Evolutionary conservation across 352 stramenopile genomes (phyloP), one percentile per base, ranked within the genome.

Genomic region (Globisporangium abappressorium): DNA sequence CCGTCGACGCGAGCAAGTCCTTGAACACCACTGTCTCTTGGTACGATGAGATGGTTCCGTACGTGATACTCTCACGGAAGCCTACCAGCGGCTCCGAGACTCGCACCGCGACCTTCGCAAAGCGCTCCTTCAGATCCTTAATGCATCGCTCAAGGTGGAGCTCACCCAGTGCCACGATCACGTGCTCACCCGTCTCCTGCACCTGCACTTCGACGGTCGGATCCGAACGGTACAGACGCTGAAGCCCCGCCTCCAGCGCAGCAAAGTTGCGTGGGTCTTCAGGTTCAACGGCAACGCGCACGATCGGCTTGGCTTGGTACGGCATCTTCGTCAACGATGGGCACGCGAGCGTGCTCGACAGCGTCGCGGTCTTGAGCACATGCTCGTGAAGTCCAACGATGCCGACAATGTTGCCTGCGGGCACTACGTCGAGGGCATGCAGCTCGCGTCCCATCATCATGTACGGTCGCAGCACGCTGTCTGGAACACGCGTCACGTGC

Each of bases 371-470:
- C 84, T 98, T 98, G 46, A 97, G 70, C 12, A 98, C 82, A 64
- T 90, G 78, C 24, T 93, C 81, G 22, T 97, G 90, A 3, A 98
- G 74, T 34, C 92, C 92, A 7, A 94, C 79, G 43, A 98, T 85
- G 1, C 87, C 92, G 4, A 97, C 84, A 41, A 98, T 95, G 69
- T 97, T 98, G 36, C 93, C 93, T 0, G 93, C 91, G 0, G 92
- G 89, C 2, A 97, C 92, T 20, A 77, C 75, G 15, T 81, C 66
- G 8, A 97, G 70, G 11, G 84, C 80, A 46, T 96, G 77, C 34
- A 98, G 74, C 57, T 97, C 91, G 0, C 90, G 82, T 0, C 91
- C 92, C 93, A 98, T 98, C 82, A 98, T 94, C 86, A 98, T 94
- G 72, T 97, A 96, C 8, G 90, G 78, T n/a, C 85, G 83, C 20